These are phyloP conservation scores for Chlorencoelia australis DNA, from an alignment of 2,329 filamentous ascomycete genomes.

Conservation along the genomic window DNA sequence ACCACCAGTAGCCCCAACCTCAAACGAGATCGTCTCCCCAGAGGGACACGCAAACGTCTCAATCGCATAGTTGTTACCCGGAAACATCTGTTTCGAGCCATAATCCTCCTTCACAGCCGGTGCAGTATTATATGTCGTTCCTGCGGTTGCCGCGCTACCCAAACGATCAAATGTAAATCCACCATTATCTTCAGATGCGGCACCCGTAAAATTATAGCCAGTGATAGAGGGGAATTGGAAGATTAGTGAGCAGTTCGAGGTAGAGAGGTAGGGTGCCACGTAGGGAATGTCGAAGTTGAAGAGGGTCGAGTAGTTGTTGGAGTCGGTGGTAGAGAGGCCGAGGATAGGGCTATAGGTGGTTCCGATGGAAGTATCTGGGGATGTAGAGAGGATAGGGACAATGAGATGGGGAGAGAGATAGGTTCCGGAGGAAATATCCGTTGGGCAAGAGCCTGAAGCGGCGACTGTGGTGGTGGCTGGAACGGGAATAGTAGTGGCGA, in stretches of 20 bases:
- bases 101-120: constrained; percentile 37
- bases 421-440: constrained; percentile 22
- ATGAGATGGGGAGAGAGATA: constrained; percentile 54
- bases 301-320: too few species aligned
- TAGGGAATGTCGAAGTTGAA: constrained; percentile 60
- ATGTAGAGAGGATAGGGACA: constrained; percentile 44
- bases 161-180: constrained; percentile 37
- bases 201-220: constrained; percentile 42
- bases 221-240: constrained; percentile 58
- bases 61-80: constrained; percentile 45
- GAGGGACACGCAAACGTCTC: constrained; percentile 44
- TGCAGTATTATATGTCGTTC: constrained; percentile 44
- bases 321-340: constrained; percentile 24
- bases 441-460: constrained; percentile 9
- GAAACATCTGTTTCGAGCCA: constrained; percentile 34
- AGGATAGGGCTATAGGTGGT: constrained; percentile 47
- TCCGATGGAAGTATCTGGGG: constrained; percentile 41
- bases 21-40: constrained; percentile 40
- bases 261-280: constrained; percentile 37
- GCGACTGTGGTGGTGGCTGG: background rate
- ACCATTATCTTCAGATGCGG: constrained; percentile 36
- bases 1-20: constrained; percentile 40
- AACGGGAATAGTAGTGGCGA: too few species aligned
- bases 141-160: constrained; percentile 30
- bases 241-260: constrained; percentile 44